Conservation (phyloP, 2,329 filamentous ascomycete genomes). For the Nothophaeocryptopus gaeumannii region DNA sequence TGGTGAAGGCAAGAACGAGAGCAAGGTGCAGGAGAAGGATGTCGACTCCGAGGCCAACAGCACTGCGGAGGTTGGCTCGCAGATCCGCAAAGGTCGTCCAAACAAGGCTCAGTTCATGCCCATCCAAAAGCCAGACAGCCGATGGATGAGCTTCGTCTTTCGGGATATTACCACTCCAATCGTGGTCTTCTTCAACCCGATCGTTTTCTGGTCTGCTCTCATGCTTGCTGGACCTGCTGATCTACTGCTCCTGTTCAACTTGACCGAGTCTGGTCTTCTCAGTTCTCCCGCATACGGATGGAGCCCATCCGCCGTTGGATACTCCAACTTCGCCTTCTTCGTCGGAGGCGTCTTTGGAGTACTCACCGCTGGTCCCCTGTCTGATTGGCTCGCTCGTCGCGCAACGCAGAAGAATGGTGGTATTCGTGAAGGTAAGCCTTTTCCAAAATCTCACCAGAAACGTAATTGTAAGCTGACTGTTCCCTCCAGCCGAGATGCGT, state of each 20-base stretch:
- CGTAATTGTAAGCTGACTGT: too few relatives aligned
- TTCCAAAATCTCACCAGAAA: too few relatives aligned
- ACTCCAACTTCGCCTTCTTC: conserved; percentile 50
- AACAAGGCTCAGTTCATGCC: conserved; percentile 40
- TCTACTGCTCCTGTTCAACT: conserved; percentile 49
- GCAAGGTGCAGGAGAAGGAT: conserved; percentile 32
- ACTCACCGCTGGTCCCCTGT: conserved; percentile 53
- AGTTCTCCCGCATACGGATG: conserved; percentile 44
- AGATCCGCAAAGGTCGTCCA: conserved; percentile 38
- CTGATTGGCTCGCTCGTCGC: conserved; percentile 51
- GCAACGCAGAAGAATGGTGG: conserved; percentile 55
- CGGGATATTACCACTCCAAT: conserved; percentile 42
- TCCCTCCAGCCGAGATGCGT: conserved; percentile 53
- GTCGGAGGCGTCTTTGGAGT: conserved; percentile 45
- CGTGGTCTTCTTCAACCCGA: conserved; percentile 46
- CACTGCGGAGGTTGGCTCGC: conserved; percentile 17
- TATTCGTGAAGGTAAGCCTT: conserved; percentile 43
- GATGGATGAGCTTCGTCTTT: conserved; percentile 42
- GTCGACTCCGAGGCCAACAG: conserved; percentile 28
- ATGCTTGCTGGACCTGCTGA: conserved; percentile 38
- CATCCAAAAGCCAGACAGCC: conserved; percentile 37
- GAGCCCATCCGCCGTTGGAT: conserved; percentile 45
- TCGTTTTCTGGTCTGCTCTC: conserved; percentile 41
- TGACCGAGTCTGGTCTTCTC: conserved; percentile 51
- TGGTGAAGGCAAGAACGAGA: conserved; percentile 12